Evolutionary conservation across 768 basidiomycete species (phyloP).

Genomic region (Suillus lakei): DNA sequence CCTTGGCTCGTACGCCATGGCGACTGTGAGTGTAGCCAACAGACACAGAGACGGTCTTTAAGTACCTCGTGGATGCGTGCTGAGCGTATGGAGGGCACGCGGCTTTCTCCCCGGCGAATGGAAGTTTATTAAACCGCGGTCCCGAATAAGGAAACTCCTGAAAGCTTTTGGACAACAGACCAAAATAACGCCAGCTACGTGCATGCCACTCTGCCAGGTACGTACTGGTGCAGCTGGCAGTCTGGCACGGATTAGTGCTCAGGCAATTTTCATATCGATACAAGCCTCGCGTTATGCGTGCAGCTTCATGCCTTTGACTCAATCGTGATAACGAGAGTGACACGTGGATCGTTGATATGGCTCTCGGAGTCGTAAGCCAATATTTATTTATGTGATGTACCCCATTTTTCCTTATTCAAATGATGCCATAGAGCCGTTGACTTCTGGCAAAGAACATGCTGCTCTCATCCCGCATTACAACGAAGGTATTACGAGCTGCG

Average conservation of each 20-base stretch:
- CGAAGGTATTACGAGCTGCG: too few relatives aligned
- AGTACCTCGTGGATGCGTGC: slow-evolving; percentile 36
- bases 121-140: background rate
- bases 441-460: too few relatives aligned
- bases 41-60: slow-evolving; percentile 23
- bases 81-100: slow-evolving; percentile 31
- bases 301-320: background rate
- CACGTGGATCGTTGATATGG: background rate
- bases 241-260: too few relatives aligned
- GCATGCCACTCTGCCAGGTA: too few relatives aligned
- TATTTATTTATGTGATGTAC: background rate
- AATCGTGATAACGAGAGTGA: background rate
- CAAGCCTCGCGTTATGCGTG: background rate
- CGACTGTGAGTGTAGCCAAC: slow-evolving; percentile 27
- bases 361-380: background rate
- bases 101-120: slow-evolving; percentile 13
- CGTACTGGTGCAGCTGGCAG: too few relatives aligned
- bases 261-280: background rate
- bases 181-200: slow-evolving; percentile 19
- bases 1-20: slow-evolving; percentile 61
- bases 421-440: too few relatives aligned
- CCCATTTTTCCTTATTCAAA: background rate
- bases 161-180: slow-evolving; percentile 20
- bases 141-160: background rate
- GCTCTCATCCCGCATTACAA: too few relatives aligned